These are phyloP conservation scores for Dalbergia cultrata DNA, from an alignment of 306 rosid genomes.

Conservation along the genomic window DNA sequence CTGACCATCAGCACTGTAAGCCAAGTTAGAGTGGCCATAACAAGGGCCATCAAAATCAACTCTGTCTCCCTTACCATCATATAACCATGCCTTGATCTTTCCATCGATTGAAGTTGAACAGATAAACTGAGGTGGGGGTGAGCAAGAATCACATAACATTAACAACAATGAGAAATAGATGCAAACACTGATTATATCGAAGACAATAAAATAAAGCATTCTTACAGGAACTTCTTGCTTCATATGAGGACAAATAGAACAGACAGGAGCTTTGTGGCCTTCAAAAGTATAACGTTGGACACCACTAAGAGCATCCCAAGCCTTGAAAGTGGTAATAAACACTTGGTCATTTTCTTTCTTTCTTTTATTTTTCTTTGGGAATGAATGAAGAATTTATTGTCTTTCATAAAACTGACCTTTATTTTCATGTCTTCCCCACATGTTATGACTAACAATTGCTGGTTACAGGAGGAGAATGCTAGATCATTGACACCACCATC, in stretches of 20 bases:
- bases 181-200: neutral
- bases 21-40: constrained; percentile 47
- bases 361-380: neutral
- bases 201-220: neutral
- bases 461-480: constrained; percentile 9
- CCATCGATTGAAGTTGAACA: constrained; percentile 53
- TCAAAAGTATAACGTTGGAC: constrained; percentile 30
- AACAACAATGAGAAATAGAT: constrained; percentile 10
- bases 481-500: constrained; percentile 49
- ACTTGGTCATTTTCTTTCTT: neutral
- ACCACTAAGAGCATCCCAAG: constrained; percentile 54
- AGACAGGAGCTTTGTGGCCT: constrained; percentile 57
- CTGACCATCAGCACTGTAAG: constrained; percentile 48
- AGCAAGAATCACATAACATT: constrained; percentile 18
- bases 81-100: constrained; percentile 54
- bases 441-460: constrained; percentile 34
- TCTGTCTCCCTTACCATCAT: constrained; percentile 21
- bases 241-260: constrained; percentile 51
- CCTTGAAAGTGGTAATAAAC: constrained; percentile 44
- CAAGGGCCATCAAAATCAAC: constrained; percentile 49
- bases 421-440: constrained; percentile 49
- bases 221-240: constrained; percentile 47
- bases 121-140: constrained; percentile 38
- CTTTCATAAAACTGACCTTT: constrained; percentile 31
- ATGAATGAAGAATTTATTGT: neutral